Evolutionary conservation across 1,139 yeast species (phyloP).

Genomic region (Komagataea norvegica): DNA sequence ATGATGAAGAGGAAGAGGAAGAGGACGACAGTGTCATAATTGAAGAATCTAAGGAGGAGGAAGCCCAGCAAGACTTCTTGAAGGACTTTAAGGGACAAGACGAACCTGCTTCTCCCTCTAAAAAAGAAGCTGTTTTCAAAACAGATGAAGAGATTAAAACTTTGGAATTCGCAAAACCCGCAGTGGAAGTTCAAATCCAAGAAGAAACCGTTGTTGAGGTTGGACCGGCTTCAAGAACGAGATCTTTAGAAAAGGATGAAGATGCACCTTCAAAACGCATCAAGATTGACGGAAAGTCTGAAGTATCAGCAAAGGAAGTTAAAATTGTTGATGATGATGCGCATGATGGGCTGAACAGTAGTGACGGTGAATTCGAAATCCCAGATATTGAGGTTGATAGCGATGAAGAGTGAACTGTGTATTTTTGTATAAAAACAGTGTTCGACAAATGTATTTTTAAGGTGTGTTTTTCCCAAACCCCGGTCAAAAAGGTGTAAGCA

Average conservation of each 20-base stretch:
- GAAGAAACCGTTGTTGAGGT: conserved; percentile 7
- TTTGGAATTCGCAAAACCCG: conserved; percentile 18
- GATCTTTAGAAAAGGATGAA: conserved; percentile 20
- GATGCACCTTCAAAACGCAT: conserved; percentile 25
- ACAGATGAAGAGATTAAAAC: conserved; percentile 22
- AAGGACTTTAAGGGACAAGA: conserved; percentile 13
- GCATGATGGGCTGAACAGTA: conserved; percentile 29
- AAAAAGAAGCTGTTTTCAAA: conserved; percentile 19
- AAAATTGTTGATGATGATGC: conserved; percentile 20
- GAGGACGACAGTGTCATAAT: conserved; percentile 10
- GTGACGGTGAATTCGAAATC: conserved; percentile 43
- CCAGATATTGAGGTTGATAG: conserved; percentile 48
- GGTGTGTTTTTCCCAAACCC: neutral
- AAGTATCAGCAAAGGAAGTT: conserved; percentile 11
- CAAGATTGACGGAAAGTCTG: conserved; percentile 19
- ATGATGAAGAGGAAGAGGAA: conserved; percentile 19
- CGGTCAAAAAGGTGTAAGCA: no score
- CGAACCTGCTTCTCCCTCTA: conserved; percentile 7
- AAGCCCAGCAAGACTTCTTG: conserved; percentile 7
- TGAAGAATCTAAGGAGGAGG: conserved; percentile 5
- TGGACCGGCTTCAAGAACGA: no score
- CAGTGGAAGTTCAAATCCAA: conserved; percentile 4
- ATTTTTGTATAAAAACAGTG: no score
- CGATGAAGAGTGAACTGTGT: conserved; percentile 33
- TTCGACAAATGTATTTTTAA: neutral